Conservation (phyloP, 2,329 filamentous ascomycete genomes). For the Nannizziopsis barbatae region DNA sequence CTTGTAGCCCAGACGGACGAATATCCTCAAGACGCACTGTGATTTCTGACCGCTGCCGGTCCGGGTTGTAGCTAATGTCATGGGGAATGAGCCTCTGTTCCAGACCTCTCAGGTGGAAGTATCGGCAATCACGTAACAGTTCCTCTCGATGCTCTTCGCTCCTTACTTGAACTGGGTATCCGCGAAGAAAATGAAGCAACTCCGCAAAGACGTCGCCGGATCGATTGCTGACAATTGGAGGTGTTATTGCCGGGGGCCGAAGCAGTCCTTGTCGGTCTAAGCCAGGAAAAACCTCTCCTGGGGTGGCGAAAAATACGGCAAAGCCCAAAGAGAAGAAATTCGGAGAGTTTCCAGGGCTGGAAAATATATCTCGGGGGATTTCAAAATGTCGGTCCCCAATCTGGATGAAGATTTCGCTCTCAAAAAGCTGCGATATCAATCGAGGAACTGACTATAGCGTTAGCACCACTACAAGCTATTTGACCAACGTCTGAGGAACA, state of each 20-base stretch:
- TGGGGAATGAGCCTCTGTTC: conserved; percentile 80
- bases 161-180: conserved; percentile 68
- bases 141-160: conserved; percentile 64
- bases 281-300: conserved; percentile 72
- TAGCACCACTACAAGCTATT: not conserved
- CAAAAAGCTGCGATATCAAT: conserved; percentile 80
- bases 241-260: conserved; percentile 73
- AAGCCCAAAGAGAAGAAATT: conserved; percentile 95
- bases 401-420: conserved; percentile 82
- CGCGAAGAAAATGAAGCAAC: conserved; percentile 66
- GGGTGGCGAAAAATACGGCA: conserved; percentile 71
- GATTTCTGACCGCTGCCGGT: conserved; percentile 61
- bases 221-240: conserved; percentile 67
- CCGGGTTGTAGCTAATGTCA: conserved; percentile 61
- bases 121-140: conserved; percentile 74
- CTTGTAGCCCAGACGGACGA: conserved; percentile 70
- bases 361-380: conserved; percentile 80
- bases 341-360: conserved; percentile 73
- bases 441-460: conserved; percentile 57
- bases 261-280: conserved; percentile 67
- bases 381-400: conserved; percentile 81
- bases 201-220: conserved; percentile 78
- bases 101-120: conserved; percentile 83
- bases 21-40: conserved; percentile 70
- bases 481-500: not conserved